Evolutionary conservation across 768 basidiomycete genomes (phyloP), one percentile per base, ranked within the genome.

Genomic region (Erythrobasidium yunnanense): DNA sequence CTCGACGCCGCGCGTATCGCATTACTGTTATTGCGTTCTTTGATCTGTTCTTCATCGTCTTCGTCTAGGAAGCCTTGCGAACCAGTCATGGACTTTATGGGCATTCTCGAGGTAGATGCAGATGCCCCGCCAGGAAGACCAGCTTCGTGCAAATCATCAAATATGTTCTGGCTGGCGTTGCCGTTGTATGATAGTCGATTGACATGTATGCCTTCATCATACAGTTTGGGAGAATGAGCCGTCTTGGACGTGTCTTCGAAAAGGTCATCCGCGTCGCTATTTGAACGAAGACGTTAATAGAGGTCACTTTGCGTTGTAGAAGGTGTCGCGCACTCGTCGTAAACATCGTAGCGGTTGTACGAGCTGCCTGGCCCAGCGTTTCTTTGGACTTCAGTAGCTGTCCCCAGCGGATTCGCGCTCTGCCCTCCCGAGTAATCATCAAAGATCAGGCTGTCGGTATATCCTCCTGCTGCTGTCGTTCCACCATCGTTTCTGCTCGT

Each of bases 21-120:
- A 2, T 23, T 20, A n/a, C n/a, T n/a, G 32, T 13, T 25, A 20
- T 29, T 20, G 11, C 62, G 45, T 25, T 66, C 57, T 4, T 38
- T 33, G n/a, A 65, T 27, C 33, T 68, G 67, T 35, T 68, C 67
- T 35, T 68, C 67, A 47, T 68, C 67, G 49, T 68, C 67, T 33
- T 68, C 67, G 42, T 68, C 67, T n/a, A 68, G 65, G 32, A 63
- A 66, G 45, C 67, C 57, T 30, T 33, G 56, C 34, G 63, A 34
- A 22, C 52, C 51, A 22, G 63, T 63, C 13, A 63, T 29, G 2
- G 60, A 63, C 47, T 63, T 63, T 8, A 22, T 18, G 4, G 60
- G 47, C n/a, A n/a, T n/a, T n/a, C n/a, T n/a, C n/a, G n/a, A n/a
- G n/a, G n/a, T n/a, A n/a, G n/a, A n/a, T n/a, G n/a, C n/a, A n/a